Conservation (phyloP, 1,284 basidiomycete genomes). For the Ganoderma sinense region DNA sequence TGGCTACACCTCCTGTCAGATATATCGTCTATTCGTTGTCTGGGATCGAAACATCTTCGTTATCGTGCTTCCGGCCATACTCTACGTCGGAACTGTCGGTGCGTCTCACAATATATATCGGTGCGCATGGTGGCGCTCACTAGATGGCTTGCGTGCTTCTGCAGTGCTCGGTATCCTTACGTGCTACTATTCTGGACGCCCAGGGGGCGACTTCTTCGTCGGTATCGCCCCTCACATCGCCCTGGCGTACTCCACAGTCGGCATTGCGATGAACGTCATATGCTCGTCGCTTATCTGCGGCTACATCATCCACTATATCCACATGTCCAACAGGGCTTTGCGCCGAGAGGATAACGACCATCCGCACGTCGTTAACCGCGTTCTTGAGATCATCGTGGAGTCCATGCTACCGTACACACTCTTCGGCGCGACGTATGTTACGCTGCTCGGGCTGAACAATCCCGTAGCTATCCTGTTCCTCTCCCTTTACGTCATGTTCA, state of each 20-base stretch:
- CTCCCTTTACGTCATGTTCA: slow-evolving; percentile 30
- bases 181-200: slow-evolving; percentile 15
- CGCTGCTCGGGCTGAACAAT: slow-evolving; percentile 22
- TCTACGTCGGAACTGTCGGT: slow-evolving; percentile 22
- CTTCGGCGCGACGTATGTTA: slow-evolving; percentile 25
- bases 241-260: slow-evolving; percentile 7
- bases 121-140: no score
- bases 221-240: slow-evolving; percentile 19
- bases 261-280: slow-evolving; percentile 20
- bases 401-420: slow-evolving; percentile 29
- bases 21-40: slow-evolving; percentile 19
- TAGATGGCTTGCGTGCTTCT: no score
- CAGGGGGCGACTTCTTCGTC: slow-evolving; percentile 17
- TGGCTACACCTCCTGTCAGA: background rate
- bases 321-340: background rate
- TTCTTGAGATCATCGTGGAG: slow-evolving; percentile 21
- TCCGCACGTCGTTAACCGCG: background rate
- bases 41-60: slow-evolving; percentile 12
- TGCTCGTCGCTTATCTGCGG: slow-evolving; percentile 23
- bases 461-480: slow-evolving; percentile 23
- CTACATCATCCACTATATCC: slow-evolving; percentile 16
- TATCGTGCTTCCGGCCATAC: background rate
- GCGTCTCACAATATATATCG: background rate
- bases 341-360: background rate
- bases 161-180: slow-evolving; percentile 13